Evolutionary conservation across 768 basidiomycete species (phyloP).

Genomic region (Boletellus sp.): DNA sequence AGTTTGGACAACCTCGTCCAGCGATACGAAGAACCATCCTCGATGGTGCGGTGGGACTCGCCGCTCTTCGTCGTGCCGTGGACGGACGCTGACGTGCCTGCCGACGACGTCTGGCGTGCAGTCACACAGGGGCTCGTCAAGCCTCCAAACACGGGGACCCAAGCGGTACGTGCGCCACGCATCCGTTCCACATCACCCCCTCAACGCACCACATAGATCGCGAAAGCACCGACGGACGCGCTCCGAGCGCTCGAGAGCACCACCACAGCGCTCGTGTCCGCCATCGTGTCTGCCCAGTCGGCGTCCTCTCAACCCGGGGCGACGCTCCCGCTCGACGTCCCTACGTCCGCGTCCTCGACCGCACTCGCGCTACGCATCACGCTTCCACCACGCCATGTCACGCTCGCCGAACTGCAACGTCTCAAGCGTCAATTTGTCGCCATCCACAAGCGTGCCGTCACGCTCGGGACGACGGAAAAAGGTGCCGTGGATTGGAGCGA

Average conservation of each 20-base stretch:
- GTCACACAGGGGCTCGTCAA: conserved; percentile 77
- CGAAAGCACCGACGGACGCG: conserved; percentile 84
- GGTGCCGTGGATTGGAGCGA: conserved; percentile 77
- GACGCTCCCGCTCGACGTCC: conserved; percentile 23
- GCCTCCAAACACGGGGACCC: conserved; percentile 83
- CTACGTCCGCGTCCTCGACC: conserved; percentile 38
- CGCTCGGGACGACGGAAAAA: conserved; percentile 74
- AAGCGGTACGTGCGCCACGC: conserved; percentile 49
- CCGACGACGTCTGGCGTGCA: conserved; percentile 74
- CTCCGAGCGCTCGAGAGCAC: conserved; percentile 82
- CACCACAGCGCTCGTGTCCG: conserved; percentile 63
- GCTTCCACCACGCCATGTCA: conserved; percentile 68
- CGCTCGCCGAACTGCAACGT: conserved; percentile 84
- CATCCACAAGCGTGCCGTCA: conserved; percentile 86
- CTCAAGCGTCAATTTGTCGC: conserved; percentile 89
- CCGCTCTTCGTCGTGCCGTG: conserved; percentile 85
- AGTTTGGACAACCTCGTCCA: conserved; percentile 49
- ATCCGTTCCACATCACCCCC: background rate
- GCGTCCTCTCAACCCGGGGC: conserved; percentile 49
- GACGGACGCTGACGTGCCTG: conserved; percentile 64
- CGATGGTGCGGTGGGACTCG: conserved; percentile 99
- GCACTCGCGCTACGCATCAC: conserved; percentile 45
- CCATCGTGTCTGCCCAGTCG: conserved; percentile 63
- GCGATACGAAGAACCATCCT: conserved; percentile 94
- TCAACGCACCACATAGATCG: conserved; percentile 43